Evolutionary conservation across 345 rosid genomes (phyloP).

Genomic region (Lumnitzera littorea): DNA sequence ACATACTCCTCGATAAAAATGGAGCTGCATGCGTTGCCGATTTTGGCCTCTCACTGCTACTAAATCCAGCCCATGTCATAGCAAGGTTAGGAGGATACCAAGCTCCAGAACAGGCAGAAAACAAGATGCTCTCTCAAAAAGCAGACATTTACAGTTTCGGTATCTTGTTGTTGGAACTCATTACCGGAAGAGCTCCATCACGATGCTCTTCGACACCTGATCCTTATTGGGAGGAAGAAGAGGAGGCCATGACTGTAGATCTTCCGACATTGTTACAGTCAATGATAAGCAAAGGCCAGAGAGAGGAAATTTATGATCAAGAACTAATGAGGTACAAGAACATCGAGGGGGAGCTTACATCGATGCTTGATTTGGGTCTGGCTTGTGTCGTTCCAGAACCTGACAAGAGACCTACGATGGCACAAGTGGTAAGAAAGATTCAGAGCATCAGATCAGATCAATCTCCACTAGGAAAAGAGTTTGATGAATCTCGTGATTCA

Average conservation of each 20-base stretch:
- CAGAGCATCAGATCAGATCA: slow-evolving; percentile 90
- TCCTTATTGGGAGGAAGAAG: slow-evolving; percentile 51
- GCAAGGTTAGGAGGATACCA: slow-evolving; percentile 88
- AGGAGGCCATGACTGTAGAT: slow-evolving; percentile 35
- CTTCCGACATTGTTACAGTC: slow-evolving; percentile 91
- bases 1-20: slow-evolving; percentile 76
- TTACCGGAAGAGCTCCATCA: slow-evolving; percentile 77
- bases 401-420: slow-evolving; percentile 83
- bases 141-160: slow-evolving; percentile 92
- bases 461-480: slow-evolving; percentile 90
- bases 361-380: slow-evolving; percentile 82
- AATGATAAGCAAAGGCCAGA: slow-evolving; percentile 93
- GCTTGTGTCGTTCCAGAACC: slow-evolving; percentile 73
- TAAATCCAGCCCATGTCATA: slow-evolving; percentile 82
- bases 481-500: slow-evolving; percentile 82
- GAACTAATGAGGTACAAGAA: slow-evolving; percentile 94
- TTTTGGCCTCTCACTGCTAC: slow-evolving; percentile 75
- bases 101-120: slow-evolving; percentile 86
- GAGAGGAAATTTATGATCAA: slow-evolving; percentile 90
- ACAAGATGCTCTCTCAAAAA: slow-evolving; percentile 69
- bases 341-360: slow-evolving; percentile 85
- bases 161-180: slow-evolving; percentile 69
- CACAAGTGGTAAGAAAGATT: slow-evolving; percentile 70
- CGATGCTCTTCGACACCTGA: slow-evolving; percentile 64
- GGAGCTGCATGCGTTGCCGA: slow-evolving; percentile 82